Base-by-base conservation (phyloP, 2,329 filamentous ascomycete genomes). In the Cordyceps farinosa region DNA sequence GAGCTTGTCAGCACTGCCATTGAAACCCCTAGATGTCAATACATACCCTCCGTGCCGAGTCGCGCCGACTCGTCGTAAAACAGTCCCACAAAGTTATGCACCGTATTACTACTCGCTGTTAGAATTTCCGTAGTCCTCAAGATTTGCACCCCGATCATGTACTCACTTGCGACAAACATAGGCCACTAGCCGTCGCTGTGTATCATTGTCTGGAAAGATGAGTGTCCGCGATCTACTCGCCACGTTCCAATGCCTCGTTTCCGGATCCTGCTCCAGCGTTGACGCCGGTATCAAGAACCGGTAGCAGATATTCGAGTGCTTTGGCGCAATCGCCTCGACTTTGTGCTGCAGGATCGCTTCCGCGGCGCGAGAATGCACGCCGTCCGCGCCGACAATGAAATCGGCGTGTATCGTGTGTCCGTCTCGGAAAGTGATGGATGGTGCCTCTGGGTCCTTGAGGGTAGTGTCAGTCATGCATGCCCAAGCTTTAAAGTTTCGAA, bases 361-460 rank as follows among this genome's bases (percentile, higher is more conserved):
- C 5, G 69, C 65, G 13, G 69, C 75, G 8, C 67, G 59, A 15
- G 73, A 76, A 57, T 79, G 77, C 17, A 79, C 69, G 6, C 80
- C 80, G 65, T 82, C 80, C 2, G 80, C 79, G 4, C 75, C 78
- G 42, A 82, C 70, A 27, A 54, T 34, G 1, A 61, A 38, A 22
- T 61, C 59, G 2, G 59, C 59, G 22, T 15, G 13, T 22, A 75
- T 64, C 13, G 67, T 64, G 5, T 68, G 59, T 3, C 75, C 76
- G n/a, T 68, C 65, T 6, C 63, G 63, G 6, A 78, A 67, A 1
- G 67, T 69, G 3, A 75, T 70, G 0, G 71, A 71, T 0, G 73
- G 70, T 15, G 59, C 59, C 2, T 65, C 67, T 1, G 70, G 58
- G 38, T 73, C 60, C 71, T 75, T 45, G 1, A 6, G 5, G 34